Evolutionary conservation across 176 grass and related monocot species (phyloP).

Genomic region (Musa schizocarpa): DNA sequence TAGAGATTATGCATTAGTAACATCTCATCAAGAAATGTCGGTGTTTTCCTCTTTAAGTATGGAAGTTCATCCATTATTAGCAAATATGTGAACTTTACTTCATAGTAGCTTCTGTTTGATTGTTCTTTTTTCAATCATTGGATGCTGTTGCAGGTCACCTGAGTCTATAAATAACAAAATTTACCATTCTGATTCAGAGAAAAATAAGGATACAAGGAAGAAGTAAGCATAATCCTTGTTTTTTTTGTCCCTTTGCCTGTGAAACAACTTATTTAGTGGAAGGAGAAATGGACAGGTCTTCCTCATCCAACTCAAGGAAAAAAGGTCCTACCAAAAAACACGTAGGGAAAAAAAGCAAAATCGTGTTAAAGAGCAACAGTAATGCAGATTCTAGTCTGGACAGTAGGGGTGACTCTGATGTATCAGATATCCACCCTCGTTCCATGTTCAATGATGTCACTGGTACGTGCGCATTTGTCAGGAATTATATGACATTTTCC

Average conservation of each 20-base stretch:
- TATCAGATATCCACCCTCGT: constrained; percentile 32
- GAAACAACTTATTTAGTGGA: constrained; percentile 21
- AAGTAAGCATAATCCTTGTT: constrained; percentile 32
- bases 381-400: constrained; percentile 9
- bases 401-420: constrained; percentile 31
- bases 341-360: constrained; percentile 22
- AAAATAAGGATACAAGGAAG: constrained; percentile 32
- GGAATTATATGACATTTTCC: too few species aligned
- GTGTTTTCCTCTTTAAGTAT: too few species aligned
- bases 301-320: constrained; percentile 35
- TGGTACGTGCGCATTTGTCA: constrained; percentile 32
- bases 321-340: constrained; percentile 24
- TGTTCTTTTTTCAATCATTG: constrained; percentile 1
- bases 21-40: too few species aligned
- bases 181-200: constrained; percentile 29
- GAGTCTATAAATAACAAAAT: constrained; percentile 33
- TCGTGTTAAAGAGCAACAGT: constrained; percentile 7
- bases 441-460: constrained; percentile 37
- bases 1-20: too few species aligned
- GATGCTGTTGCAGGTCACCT: constrained; percentile 33
- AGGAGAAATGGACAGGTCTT: constrained; percentile 42
- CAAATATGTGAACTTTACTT: background rate
- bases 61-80: background rate
- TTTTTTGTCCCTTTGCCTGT: background rate
- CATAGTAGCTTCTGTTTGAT: background rate